Base-by-base conservation (phyloP, 352 stramenopile genomes). In the Globisporangium emineosum region DNA sequence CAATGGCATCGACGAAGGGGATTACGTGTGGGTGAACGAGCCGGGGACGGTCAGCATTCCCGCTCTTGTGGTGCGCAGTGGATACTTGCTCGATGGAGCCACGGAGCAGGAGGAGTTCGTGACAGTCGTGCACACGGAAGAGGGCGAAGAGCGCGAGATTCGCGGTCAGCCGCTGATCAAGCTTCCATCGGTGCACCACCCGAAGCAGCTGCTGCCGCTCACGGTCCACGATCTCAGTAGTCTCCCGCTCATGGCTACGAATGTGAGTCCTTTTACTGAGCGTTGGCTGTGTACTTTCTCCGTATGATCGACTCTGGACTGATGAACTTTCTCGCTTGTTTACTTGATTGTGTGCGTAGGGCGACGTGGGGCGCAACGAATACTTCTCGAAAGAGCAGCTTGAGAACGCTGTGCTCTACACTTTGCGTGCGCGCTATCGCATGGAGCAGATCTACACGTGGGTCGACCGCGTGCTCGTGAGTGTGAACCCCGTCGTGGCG, bases 361-460 rank as follows among this genome's bases (percentile, higher is more conserved):
- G 78, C 8, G 82, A 88, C 60, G 65, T 75, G 29, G 79, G 78
- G 43, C 73, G 80, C 2, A 88, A 82, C 5, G 83, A 92, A 32
- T 71, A 71, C 0, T 92, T 92, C 53, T 76, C 74, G 12, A 60
- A 71, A 0, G 70, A 84, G 27, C 83, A 91, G 57, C 73, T 94
- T 47, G 83, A 94, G 57, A 88, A 92, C 57, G 71, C 88, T 5
- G 79, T 83, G 40, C 47, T 94, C 10, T 90, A 94, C 70, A 92
- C 78, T 9, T 59, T 94, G 30, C 70, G 86, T 42, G 81, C 83
- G 32, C 75, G 86, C 12, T 94, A 89, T 62, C 81, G 86, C 50
- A 89, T 90, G 75, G 86, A 94, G 62, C 82, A 89, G 43, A 72
- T 94, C 52, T 94, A 92, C 71, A 94, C 86, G 37, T 91, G 83